Conservation (phyloP, 2,329 filamentous ascomycete genomes). For the Fusarium sp. region DNA sequence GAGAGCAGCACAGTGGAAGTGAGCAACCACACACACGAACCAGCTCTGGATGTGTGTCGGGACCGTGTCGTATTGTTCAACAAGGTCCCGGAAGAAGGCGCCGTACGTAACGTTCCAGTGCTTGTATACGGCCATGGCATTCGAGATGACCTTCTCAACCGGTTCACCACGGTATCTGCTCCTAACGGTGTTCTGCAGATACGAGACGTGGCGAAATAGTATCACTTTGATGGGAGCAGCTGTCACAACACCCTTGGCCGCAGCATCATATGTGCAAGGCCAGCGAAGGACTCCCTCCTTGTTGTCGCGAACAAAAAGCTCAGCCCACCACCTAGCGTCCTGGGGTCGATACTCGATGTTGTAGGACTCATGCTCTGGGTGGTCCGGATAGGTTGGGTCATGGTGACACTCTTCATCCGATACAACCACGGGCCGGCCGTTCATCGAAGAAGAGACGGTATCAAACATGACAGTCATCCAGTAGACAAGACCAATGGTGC, state of each 20-base stretch:
- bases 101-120: conserved; percentile 67
- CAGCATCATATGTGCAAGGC: conserved; percentile 67
- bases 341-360: conserved; percentile 36
- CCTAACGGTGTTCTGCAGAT: conserved; percentile 65
- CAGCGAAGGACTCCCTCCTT: conserved; percentile 54
- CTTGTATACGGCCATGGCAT: conserved; percentile 62
- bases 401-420: conserved; percentile 56
- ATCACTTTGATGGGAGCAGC: conserved; percentile 70
- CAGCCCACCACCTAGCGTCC: conserved; percentile 49
- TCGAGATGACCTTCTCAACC: conserved; percentile 62
- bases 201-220: conserved; percentile 67
- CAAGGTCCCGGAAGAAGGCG: conserved; percentile 64
- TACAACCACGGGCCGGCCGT: conserved; percentile 52
- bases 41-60: conserved; percentile 68
- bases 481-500: conserved; percentile 67
- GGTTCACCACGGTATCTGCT: conserved; percentile 51
- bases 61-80: conserved; percentile 61
- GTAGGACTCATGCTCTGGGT: conserved; percentile 34
- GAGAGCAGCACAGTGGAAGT: conserved; percentile 69
- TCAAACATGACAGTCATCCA: conserved; percentile 73
- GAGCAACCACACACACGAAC: conserved; percentile 68
- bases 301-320: conserved; percentile 51
- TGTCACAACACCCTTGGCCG: conserved; percentile 61
- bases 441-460: conserved; percentile 67
- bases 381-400: conserved; percentile 45